Conservation (phyloP, 345 rosid species). For the Eucalyptus caleyi region DNA sequence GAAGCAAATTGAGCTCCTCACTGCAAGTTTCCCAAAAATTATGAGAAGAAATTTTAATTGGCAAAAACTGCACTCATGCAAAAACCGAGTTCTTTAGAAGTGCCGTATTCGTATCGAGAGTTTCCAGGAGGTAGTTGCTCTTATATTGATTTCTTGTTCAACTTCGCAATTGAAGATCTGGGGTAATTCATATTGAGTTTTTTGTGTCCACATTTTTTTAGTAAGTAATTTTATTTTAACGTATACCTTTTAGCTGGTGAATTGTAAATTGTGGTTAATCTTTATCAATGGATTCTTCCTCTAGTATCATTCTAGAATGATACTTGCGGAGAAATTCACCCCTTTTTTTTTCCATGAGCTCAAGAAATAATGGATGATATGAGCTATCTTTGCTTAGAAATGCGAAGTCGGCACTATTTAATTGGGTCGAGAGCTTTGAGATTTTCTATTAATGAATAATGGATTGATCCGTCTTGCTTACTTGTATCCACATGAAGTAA, state of each 20-base stretch:
- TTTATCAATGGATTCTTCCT: background rate
- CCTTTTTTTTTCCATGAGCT: background rate
- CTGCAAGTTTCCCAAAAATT: conserved; percentile 14
- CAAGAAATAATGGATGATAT: background rate
- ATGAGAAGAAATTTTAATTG: conserved; percentile 2
- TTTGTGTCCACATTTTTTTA: background rate
- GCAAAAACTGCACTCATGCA: background rate
- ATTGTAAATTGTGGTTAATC: background rate
- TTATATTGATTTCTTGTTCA: background rate
- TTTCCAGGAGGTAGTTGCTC: conserved; percentile 29
- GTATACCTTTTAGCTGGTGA: background rate
- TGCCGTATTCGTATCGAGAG: conserved; percentile 25
- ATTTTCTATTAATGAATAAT: background rate
- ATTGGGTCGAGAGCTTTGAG: background rate
- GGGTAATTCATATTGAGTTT: background rate
- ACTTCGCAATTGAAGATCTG: background rate
- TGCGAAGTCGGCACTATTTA: background rate
- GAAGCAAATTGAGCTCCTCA: conserved; percentile 5
- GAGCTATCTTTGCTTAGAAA: background rate
- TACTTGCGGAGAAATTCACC: background rate
- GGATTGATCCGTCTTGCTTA: background rate
- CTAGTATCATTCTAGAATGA: background rate
- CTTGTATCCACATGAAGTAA: background rate
- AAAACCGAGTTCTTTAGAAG: conserved; percentile 9
- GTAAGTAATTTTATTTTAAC: background rate